Conservation (phyloP, 345 rosid genomes). For the Melaleuca alternifolia region DNA sequence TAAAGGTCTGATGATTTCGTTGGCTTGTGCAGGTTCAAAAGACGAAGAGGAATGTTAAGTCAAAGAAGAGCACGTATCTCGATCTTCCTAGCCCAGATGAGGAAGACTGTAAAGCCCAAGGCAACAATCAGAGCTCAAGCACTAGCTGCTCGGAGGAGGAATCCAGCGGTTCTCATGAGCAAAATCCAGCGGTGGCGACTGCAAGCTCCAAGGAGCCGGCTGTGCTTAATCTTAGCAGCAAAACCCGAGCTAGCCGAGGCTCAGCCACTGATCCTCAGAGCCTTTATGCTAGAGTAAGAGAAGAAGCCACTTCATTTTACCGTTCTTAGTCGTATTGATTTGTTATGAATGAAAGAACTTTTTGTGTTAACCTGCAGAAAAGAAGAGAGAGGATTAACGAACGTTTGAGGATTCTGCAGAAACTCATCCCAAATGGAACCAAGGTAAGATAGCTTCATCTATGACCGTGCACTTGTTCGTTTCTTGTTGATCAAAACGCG, state of each 20-base stretch:
- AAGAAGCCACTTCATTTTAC: background rate
- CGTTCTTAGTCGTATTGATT: background rate
- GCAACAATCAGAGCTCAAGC: slow-evolving; percentile 23
- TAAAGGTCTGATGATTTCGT: background rate
- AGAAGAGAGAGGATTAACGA: slow-evolving; percentile 83
- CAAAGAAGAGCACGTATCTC: slow-evolving; percentile 25
- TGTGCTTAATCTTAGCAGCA: slow-evolving; percentile 41
- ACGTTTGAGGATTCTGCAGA: slow-evolving; percentile 62
- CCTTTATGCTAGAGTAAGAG: slow-evolving; percentile 69
- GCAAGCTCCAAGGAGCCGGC: slow-evolving; percentile 25
- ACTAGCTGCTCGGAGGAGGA: slow-evolving; percentile 51
- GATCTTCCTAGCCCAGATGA: slow-evolving; percentile 11
- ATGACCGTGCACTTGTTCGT: background rate
- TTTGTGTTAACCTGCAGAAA: slow-evolving; percentile 34
- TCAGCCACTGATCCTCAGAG: slow-evolving; percentile 85
- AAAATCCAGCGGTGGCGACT: slow-evolving; percentile 9
- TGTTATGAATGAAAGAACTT: background rate
- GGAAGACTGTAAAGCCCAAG: slow-evolving; percentile 17
- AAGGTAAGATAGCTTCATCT: slow-evolving; percentile 26
- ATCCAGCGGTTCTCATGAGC: slow-evolving; percentile 31
- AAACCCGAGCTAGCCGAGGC: slow-evolving; percentile 67
- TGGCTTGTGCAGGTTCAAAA: slow-evolving; percentile 22
- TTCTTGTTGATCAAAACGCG: background rate
- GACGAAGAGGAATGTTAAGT: slow-evolving; percentile 32
- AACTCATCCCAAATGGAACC: slow-evolving; percentile 81